phyloP scores from a whole-genome alignment of 208 protist species.

The Acanthamoeba castellanii region DNA sequence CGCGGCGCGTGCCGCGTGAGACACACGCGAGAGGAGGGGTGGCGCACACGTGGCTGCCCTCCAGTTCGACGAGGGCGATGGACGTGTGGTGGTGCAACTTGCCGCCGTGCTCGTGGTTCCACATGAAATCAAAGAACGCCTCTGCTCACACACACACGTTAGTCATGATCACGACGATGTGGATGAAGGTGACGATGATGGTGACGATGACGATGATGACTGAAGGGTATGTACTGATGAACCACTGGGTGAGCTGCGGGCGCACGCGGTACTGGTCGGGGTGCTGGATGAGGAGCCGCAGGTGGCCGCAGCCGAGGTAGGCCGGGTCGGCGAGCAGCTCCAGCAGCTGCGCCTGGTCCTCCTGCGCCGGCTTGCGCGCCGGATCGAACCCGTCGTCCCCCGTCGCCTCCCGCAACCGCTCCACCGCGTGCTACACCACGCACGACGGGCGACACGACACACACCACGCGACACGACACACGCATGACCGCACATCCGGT shows the following conservation, averaged over 20 bases:
- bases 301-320: slow-evolving; percentile 16
- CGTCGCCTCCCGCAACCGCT: background rate
- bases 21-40: background rate
- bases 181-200: too few relatives aligned
- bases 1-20: too few relatives aligned
- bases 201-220: too few relatives aligned
- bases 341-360: background rate
- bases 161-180: too few relatives aligned
- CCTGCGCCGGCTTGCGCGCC: background rate
- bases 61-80: background rate
- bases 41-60: background rate
- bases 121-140: background rate
- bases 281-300: background rate
- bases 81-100: slow-evolving; percentile 15
- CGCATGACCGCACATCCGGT: too few relatives aligned
- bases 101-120: slow-evolving; percentile 32
- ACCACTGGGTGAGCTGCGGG: background rate
- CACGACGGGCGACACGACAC: too few relatives aligned
- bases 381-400: background rate
- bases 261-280: slow-evolving; percentile 11
- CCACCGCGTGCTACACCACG: slow-evolving; percentile 22
- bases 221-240: background rate
- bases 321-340: background rate
- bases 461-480: too few relatives aligned
- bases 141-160: too few relatives aligned